Conservation (phyloP, 345 rosid species). For the Psidium guajava region DNA sequence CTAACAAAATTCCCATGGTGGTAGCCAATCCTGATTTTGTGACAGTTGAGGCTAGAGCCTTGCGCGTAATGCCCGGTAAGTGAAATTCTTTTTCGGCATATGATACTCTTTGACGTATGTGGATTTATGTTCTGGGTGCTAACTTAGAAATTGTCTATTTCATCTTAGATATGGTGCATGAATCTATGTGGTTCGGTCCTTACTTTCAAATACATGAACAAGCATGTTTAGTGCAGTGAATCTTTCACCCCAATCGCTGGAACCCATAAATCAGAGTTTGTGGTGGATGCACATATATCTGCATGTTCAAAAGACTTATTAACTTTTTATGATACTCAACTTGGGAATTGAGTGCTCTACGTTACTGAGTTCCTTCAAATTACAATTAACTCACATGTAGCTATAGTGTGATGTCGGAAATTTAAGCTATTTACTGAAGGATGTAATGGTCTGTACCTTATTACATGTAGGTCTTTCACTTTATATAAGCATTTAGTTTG, state of each 20-base stretch:
- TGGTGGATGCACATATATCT: background rate
- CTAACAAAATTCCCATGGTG: slow-evolving; percentile 71
- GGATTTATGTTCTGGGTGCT: background rate
- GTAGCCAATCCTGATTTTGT: slow-evolving; percentile 95
- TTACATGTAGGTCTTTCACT: background rate
- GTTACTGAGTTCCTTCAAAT: background rate
- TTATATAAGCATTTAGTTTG: background rate
- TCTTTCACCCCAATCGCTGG: background rate
- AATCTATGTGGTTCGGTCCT: background rate
- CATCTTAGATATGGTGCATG: background rate
- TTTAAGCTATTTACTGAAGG: background rate
- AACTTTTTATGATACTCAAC: background rate
- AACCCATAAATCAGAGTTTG: background rate
- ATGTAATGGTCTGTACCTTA: background rate
- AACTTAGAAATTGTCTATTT: background rate
- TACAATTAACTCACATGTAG: background rate
- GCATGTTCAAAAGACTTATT: background rate
- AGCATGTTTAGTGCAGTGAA: background rate
- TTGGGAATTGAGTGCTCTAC: background rate
- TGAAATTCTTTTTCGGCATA: background rate
- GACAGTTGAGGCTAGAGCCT: slow-evolving; percentile 81
- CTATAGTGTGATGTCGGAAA: background rate
- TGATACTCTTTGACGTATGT: background rate
- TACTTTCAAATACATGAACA: background rate
- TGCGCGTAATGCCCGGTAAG: slow-evolving; percentile 85